These are phyloP conservation scores for Lanmaoa rubissima DNA, from an alignment of 768 basidiomycete genomes.

Conservation along the genomic window DNA sequence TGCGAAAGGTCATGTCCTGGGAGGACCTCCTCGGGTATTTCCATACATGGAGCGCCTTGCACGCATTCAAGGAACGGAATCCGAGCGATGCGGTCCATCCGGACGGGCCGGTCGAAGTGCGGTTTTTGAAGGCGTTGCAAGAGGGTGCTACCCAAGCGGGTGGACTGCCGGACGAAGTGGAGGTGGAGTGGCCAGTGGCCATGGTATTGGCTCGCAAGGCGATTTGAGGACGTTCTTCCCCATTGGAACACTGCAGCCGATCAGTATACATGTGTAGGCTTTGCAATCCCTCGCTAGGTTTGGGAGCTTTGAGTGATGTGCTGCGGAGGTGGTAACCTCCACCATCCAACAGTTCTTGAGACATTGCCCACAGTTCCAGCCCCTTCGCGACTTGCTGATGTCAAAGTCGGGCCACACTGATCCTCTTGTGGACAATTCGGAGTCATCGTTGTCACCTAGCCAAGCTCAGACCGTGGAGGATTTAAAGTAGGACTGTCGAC, in stretches of 20 bases:
- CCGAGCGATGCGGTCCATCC: slow-evolving; percentile 49
- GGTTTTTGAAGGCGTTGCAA: slow-evolving; percentile 59
- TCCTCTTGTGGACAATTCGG: too few relatives aligned
- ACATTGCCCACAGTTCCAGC: too few relatives aligned
- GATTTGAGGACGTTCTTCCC: background rate
- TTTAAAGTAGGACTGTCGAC: too few relatives aligned
- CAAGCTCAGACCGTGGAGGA: too few relatives aligned
- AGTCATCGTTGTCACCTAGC: too few relatives aligned
- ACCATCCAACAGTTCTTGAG: too few relatives aligned
- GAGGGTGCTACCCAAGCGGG: slow-evolving; percentile 33
- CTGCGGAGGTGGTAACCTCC: too few relatives aligned
- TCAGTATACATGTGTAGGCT: background rate
- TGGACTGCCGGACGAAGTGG: slow-evolving; percentile 27
- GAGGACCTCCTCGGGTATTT: slow-evolving; percentile 65
- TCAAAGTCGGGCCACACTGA: too few relatives aligned
- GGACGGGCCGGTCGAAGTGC: slow-evolving; percentile 62
- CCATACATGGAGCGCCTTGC: slow-evolving; percentile 66
- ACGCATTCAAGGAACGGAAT: slow-evolving; percentile 61
- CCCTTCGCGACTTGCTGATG: too few relatives aligned
- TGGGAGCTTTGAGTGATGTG: too few relatives aligned
- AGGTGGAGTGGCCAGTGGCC: slow-evolving; percentile 42
- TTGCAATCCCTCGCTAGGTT: too few relatives aligned
- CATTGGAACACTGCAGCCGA: too few relatives aligned
- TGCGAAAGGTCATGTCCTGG: slow-evolving; percentile 64
- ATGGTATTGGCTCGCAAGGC: slow-evolving; percentile 20